phyloP scores from a whole-genome alignment of 148 eudicot species.

The Fallopia convolvulus region DNA sequence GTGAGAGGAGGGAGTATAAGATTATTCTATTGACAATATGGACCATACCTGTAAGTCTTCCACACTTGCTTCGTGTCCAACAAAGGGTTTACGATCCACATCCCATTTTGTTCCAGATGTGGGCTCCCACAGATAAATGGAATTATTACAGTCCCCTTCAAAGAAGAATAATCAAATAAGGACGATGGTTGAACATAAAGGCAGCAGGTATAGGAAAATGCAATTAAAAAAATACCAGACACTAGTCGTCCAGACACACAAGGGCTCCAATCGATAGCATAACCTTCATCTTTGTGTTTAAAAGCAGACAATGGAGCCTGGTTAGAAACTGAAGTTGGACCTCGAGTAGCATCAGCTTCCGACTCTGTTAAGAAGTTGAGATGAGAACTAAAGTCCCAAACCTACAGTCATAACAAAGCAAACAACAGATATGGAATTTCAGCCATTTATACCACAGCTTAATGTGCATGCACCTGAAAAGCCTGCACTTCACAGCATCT shows the following conservation, averaged over 20 bases:
- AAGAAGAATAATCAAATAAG: slow-evolving; percentile 10
- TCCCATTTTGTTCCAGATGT: slow-evolving; percentile 75
- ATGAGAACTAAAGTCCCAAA: slow-evolving; percentile 85
- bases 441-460: too few species aligned
- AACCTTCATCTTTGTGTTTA: slow-evolving; percentile 94
- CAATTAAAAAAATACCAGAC: slow-evolving; percentile 37
- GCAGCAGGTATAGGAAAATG: not conserved
- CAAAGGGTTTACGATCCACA: slow-evolving; percentile 59
- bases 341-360: slow-evolving; percentile 30
- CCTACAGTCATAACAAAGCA: slow-evolving; percentile 25
- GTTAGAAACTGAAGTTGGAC: slow-evolving; percentile 33
- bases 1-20: not conserved
- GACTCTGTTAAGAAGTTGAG: slow-evolving; percentile 67
- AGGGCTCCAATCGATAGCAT: slow-evolving; percentile 93
- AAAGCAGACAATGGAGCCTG: slow-evolving; percentile 71
- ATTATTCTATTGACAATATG: not conserved
- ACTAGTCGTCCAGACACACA: slow-evolving; percentile 78
- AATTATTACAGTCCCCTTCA: slow-evolving; percentile 76
- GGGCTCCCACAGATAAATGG: slow-evolving; percentile 86
- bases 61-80: slow-evolving; percentile 84
- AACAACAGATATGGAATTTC: not conserved
- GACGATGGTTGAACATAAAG: not conserved
- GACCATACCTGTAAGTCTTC: slow-evolving; percentile 79
- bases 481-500: not conserved
- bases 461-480: not conserved